A percentile compares a stretch with the other conserved stretches of the same genome.
Evolutionary conservation across 495 filamentous ascomycete species (phyloP).

Genomic region (Podospora pseudocomata): DNA sequence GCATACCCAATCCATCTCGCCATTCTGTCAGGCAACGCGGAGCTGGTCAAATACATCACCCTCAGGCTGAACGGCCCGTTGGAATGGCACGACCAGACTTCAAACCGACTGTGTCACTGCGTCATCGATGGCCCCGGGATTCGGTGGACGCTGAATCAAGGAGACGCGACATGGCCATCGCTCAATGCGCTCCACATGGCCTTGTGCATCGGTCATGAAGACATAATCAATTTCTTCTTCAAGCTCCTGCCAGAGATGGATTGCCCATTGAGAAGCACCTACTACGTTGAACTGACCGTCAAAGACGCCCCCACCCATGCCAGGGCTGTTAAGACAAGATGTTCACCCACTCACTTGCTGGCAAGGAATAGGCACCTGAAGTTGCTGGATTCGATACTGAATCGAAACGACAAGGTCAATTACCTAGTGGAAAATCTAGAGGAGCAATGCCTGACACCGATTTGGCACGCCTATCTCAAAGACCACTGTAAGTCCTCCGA

Average conservation of each 20-base stretch:
- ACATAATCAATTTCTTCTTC: not conserved
- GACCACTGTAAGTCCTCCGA: not conserved
- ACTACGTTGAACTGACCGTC: not conserved
- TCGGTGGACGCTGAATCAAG: not conserved
- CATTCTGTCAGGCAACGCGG: too few relatives aligned
- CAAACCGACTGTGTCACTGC: not conserved
- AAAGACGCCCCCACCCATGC: too few relatives aligned
- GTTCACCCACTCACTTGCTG: not conserved
- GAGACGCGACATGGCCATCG: not conserved
- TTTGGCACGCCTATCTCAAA: not conserved
- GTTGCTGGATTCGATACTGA: not conserved
- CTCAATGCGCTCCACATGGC: not conserved
- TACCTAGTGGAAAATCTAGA: not conserved
- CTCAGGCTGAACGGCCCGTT: too few relatives aligned
- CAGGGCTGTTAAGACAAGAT: not conserved
- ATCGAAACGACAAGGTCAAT: not conserved
- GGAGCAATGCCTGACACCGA: not conserved
- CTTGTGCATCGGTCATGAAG: not conserved
- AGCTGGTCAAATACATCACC: too few relatives aligned
- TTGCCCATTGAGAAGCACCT: not conserved
- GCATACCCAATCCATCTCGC: too few relatives aligned
- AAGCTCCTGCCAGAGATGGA: not conserved
- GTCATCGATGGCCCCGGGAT: not conserved
- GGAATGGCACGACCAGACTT: not conserved
- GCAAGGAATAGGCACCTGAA: not conserved